Percentiles rank a stretch among this genome's conserved stretches.
These are phyloP conservation scores for Quercus wislizeni DNA, from an alignment of 306 rosid species.

Conservation along the genomic window DNA sequence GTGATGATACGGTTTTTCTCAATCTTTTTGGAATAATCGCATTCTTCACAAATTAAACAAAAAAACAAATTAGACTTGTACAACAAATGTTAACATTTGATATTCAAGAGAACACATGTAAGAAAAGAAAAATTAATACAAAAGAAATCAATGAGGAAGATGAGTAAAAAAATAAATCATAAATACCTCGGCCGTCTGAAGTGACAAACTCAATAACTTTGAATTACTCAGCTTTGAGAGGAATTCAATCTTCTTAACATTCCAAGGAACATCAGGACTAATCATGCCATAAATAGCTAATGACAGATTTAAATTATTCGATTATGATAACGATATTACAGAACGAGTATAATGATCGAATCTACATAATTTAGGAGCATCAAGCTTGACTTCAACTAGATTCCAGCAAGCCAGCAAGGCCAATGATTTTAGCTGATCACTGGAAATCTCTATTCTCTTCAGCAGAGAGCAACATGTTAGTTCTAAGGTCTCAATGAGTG, in stretches of 20 bases:
- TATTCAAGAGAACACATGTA: neutral
- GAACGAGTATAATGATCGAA: neutral
- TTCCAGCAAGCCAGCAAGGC: neutral
- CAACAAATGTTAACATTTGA: too few species aligned
- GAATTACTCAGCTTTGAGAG: neutral
- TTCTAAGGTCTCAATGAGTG: constrained; percentile 31
- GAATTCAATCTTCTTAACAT: constrained; percentile 11
- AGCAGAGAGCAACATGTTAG: constrained; percentile 12
- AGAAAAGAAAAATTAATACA: neutral
- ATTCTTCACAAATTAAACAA: neutral
- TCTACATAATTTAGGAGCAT: constrained; percentile 22
- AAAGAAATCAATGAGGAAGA: neutral
- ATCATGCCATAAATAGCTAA: neutral
- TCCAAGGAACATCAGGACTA: neutral
- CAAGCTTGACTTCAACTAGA: constrained; percentile 19
- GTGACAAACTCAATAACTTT: neutral
- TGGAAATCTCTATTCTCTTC: constrained; percentile 27
- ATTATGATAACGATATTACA: neutral
- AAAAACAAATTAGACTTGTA: too few species aligned
- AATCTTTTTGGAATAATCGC: neutral
- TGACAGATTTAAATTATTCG: neutral
- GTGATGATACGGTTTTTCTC: constrained; percentile 3
- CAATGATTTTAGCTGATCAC: constrained; percentile 18
- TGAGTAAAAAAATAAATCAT: too few species aligned
- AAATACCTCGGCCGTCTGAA: neutral